phyloP scores from a whole-genome alignment of 2,329 filamentous ascomycete species.

The Verticillium tricorpus region DNA sequence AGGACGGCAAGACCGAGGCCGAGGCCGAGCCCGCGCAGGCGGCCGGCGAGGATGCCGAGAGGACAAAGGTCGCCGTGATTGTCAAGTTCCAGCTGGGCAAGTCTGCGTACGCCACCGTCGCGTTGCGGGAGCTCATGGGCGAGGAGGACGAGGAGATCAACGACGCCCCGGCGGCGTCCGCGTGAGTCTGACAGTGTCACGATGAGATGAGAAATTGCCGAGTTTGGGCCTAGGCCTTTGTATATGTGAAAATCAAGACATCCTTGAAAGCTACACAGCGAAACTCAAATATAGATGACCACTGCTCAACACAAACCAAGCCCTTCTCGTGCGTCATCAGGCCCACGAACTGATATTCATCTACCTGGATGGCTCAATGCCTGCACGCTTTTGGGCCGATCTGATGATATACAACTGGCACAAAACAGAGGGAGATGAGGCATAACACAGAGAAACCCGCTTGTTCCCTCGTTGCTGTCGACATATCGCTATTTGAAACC shows the following conservation, averaged over 20 bases:
- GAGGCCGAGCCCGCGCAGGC: slow-evolving; percentile 9
- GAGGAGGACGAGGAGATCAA: slow-evolving; percentile 15
- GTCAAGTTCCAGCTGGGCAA: slow-evolving; percentile 72
- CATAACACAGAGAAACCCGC: background rate
- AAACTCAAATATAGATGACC: too few species aligned
- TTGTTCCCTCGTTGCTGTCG: background rate
- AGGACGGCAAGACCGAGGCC: slow-evolving; percentile 6
- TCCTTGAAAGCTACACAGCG: too few species aligned
- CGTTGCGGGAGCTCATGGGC: slow-evolving; percentile 71
- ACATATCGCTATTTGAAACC: background rate
- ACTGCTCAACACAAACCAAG: too few species aligned
- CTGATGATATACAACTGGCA: too few species aligned
- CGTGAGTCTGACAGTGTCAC: background rate
- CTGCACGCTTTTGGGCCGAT: too few species aligned
- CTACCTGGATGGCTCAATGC: too few species aligned
- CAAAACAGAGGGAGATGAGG: too few species aligned
- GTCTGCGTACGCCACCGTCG: slow-evolving; percentile 83
- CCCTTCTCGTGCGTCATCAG: too few species aligned
- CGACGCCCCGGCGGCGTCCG: background rate
- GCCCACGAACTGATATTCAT: too few species aligned
- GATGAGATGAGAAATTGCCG: too few species aligned
- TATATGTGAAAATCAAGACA: too few species aligned
- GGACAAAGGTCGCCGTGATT: slow-evolving; percentile 59
- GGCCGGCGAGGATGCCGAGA: slow-evolving; percentile 14
- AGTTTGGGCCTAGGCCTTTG: too few species aligned